Conservation (phyloP, 495 filamentous ascomycete species). For the Penicillium salamii region DNA sequence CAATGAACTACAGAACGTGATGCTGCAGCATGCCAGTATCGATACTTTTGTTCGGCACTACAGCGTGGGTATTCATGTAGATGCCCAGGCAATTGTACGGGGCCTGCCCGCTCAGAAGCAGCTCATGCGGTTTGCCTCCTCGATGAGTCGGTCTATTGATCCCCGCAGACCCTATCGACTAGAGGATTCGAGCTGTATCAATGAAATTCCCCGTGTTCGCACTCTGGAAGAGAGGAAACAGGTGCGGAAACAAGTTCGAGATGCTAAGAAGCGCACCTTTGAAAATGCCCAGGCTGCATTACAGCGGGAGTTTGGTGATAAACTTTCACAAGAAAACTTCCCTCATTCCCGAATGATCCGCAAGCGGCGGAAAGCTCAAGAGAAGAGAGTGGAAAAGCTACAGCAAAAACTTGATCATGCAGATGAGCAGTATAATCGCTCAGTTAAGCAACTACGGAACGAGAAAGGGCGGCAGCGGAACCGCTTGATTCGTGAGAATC, state of each 20-base stretch:
- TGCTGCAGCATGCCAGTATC: conserved; percentile 34
- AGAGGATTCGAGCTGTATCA: conserved; percentile 19
- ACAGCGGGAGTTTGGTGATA: conserved; percentile 9
- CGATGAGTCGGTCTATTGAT: conserved; percentile 36
- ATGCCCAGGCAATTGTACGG: conserved; percentile 32
- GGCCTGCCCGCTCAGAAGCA: conserved; percentile 26
- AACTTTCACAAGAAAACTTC: neutral
- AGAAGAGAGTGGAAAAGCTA: conserved; percentile 7
- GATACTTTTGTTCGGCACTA: conserved; percentile 37
- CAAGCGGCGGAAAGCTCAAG: conserved; percentile 1
- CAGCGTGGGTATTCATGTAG: conserved; percentile 29
- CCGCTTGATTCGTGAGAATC: conserved; percentile 20
- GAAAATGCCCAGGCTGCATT: conserved; percentile 8
- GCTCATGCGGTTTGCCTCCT: conserved; percentile 30
- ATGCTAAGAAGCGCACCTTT: conserved; percentile 13
- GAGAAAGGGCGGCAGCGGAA: conserved; percentile 24
- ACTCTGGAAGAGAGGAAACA: conserved; percentile 11
- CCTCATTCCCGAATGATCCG: neutral
- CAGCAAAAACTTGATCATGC: conserved; percentile 4
- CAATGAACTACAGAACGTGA: conserved; percentile 39
- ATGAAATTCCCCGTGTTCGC: conserved; percentile 12
- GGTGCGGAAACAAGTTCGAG: conserved; percentile 6
- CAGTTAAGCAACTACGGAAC: conserved; percentile 17
- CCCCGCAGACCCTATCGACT: conserved; percentile 24
- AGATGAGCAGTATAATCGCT: conserved; percentile 20